Evolutionary conservation across 805 yeast species (phyloP).

Genomic region (Myxozyma lipomycoides): DNA sequence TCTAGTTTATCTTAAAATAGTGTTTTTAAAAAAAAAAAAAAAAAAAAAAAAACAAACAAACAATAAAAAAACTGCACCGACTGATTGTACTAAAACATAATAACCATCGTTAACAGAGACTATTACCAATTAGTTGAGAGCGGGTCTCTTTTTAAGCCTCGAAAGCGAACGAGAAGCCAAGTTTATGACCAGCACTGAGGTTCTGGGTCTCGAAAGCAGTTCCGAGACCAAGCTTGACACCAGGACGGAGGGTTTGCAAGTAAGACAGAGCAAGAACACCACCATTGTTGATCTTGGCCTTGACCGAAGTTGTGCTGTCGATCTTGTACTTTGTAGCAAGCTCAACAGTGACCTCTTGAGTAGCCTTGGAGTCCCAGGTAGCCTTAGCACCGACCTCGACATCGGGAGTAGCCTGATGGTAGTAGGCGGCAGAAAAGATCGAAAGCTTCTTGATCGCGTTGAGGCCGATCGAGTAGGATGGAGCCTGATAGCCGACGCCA

Average conservation of each 20-base stretch:
- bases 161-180: constrained; percentile 92
- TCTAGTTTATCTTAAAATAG: too few relatives aligned
- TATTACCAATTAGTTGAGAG: too few relatives aligned
- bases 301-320: constrained; percentile 83
- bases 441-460: constrained; percentile 82
- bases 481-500: constrained; percentile 88
- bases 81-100: too few relatives aligned
- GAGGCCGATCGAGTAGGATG: constrained; percentile 79
- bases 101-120: too few relatives aligned
- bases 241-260: constrained; percentile 92
- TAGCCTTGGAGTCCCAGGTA: constrained; percentile 76
- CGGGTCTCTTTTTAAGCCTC: too few relatives aligned
- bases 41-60: too few relatives aligned
- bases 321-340: constrained; percentile 92
- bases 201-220: constrained; percentile 94
- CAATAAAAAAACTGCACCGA: too few relatives aligned
- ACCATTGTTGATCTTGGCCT: constrained; percentile 94
- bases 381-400: constrained; percentile 99
- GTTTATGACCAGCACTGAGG: constrained; percentile 94
- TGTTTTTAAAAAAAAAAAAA: too few relatives aligned
- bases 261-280: constrained; percentile 92
- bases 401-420: constrained; percentile 86
- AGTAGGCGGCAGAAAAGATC: constrained; percentile 90
- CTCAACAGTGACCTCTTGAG: constrained; percentile 83
- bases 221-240: constrained; percentile 96